Conservation (phyloP, 2,329 filamentous ascomycete species). For the Magnaporthiopsis rhizophila region DNA sequence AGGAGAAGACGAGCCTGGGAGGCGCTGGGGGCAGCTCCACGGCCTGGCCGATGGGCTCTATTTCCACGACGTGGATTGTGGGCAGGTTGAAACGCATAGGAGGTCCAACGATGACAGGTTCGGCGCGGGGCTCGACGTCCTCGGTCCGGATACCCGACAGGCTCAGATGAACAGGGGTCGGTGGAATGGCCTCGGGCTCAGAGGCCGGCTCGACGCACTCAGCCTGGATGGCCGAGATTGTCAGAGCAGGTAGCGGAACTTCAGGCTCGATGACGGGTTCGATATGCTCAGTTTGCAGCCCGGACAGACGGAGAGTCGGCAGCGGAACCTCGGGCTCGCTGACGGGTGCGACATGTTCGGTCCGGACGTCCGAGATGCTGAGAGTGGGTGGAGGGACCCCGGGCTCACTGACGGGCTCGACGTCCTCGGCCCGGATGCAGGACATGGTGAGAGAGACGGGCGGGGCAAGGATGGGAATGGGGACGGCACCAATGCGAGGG, state of each 20-base stretch:
- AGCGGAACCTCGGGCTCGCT: constrained; percentile 10
- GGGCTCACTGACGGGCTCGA: constrained; percentile 33
- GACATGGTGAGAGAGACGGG: constrained; percentile 34
- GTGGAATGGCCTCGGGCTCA: constrained; percentile 18
- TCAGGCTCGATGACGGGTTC: constrained; percentile 16
- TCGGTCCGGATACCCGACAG: constrained; percentile 34
- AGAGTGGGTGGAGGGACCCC: constrained; percentile 21
- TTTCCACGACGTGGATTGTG: constrained; percentile 13
- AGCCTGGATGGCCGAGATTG: constrained; percentile 20
- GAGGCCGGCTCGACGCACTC: constrained; percentile 19
- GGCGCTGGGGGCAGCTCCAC: neutral
- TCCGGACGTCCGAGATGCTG: constrained; percentile 23
- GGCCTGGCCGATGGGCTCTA: constrained; percentile 17
- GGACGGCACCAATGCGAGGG: constrained; percentile 15
- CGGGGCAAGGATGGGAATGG: constrained; percentile 20
- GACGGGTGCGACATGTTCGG: constrained; percentile 13
- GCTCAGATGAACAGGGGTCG: constrained; percentile 10
- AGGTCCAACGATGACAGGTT: constrained; percentile 20
- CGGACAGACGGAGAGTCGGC: constrained; percentile 13
- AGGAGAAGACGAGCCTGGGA: constrained; percentile 10
- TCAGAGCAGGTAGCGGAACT: constrained; percentile 7
- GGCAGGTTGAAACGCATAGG: constrained; percentile 12
- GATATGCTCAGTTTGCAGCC: constrained; percentile 15
- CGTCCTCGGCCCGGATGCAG: constrained; percentile 32
- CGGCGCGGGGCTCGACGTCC: constrained; percentile 32